Conservation (phyloP, 2,329 filamentous ascomycete genomes). For the Leptosphaerulina australis region DNA sequence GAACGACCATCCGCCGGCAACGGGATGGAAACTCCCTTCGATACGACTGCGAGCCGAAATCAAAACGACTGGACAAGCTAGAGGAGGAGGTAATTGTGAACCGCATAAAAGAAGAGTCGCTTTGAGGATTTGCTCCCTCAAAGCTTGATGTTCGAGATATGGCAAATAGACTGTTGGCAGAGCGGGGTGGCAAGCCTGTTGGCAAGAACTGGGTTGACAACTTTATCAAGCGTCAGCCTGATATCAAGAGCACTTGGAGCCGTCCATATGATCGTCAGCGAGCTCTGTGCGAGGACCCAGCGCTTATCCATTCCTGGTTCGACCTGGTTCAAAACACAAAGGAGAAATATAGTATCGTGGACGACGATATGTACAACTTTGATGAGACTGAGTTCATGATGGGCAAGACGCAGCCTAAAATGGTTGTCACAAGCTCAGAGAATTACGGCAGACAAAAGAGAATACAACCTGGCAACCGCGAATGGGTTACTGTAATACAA, state of each 20-base stretch:
- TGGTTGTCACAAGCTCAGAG: slow-evolving; percentile 36
- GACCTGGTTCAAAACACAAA: not conserved
- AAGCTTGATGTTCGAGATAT: slow-evolving; percentile 20
- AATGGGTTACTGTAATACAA: slow-evolving; percentile 24
- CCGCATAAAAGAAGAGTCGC: not conserved
- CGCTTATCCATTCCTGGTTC: slow-evolving; percentile 13
- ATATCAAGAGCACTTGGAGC: slow-evolving; percentile 17
- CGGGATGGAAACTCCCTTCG: too few species aligned
- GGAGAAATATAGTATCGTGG: slow-evolving; percentile 17
- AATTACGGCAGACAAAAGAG: slow-evolving; percentile 22
- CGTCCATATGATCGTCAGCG: slow-evolving; percentile 19
- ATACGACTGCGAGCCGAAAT: not conserved
- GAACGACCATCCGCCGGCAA: too few species aligned
- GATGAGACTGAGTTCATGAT: slow-evolving; percentile 44
- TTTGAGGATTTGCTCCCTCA: slow-evolving; percentile 4
- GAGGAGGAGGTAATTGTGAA: slow-evolving; percentile 12
- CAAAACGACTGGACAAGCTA: not conserved
- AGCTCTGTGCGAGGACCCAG: slow-evolving; percentile 17
- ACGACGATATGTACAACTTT: slow-evolving; percentile 29
- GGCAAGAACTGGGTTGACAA: slow-evolving; percentile 22
- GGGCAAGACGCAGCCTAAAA: slow-evolving; percentile 30
- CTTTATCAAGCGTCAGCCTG: slow-evolving; percentile 20
- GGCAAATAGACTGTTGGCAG: slow-evolving; percentile 19
- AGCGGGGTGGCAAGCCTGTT: slow-evolving; percentile 9
- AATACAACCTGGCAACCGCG: slow-evolving; percentile 33